phyloP scores from a whole-genome alignment of 306 rosid species.

The Potentilla sterilis region DNA sequence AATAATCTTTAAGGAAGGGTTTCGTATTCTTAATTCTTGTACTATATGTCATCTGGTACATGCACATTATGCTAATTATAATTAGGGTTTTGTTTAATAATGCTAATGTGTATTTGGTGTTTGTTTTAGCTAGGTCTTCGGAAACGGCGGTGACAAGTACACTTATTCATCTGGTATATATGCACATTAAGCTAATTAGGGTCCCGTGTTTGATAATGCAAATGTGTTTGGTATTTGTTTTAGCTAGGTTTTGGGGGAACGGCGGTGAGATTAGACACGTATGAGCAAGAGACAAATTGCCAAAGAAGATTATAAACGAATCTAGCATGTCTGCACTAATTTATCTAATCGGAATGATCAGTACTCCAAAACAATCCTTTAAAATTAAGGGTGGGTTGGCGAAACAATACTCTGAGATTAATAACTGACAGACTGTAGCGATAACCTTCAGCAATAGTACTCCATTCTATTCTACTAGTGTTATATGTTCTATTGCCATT shows the following conservation, averaged over 20 bases:
- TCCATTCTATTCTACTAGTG: neutral
- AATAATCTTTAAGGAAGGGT: slow-evolving; percentile 26
- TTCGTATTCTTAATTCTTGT: neutral
- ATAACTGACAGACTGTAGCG: no score
- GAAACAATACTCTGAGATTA: no score
- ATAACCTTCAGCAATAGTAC: no score
- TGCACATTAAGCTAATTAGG: neutral
- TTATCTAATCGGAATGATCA: neutral
- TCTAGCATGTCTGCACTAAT: neutral
- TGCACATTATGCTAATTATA: neutral
- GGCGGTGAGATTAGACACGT: neutral
- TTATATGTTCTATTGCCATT: neutral
- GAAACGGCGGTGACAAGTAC: neutral
- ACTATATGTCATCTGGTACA: neutral
- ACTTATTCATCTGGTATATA: neutral
- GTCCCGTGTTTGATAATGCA: neutral
- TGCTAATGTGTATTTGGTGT: neutral
- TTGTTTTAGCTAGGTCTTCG: neutral
- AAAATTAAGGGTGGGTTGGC: neutral
- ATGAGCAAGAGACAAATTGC: neutral
- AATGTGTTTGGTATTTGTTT: neutral
- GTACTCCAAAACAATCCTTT: neutral
- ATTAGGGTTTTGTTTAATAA: neutral
- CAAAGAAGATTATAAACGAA: neutral
- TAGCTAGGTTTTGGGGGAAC: no score